Percentiles rank a stretch among this genome's conserved stretches.
Conservation (phyloP, 1,139 yeast genomes). For the Sugiyamaella paludigena region DNA sequence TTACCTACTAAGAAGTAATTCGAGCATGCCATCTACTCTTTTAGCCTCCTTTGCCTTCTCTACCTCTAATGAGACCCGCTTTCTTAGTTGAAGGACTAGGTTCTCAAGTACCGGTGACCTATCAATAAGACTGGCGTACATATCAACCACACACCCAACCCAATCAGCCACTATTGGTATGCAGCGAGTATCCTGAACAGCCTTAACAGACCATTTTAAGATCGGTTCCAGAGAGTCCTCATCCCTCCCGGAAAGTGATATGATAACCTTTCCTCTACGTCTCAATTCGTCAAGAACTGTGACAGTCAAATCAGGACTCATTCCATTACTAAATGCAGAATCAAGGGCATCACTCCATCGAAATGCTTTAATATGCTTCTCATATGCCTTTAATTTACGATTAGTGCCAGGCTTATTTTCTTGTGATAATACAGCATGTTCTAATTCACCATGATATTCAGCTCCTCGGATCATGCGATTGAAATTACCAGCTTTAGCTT, state of each 20-base stretch:
- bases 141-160: constrained; percentile 73
- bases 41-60: constrained; percentile 82
- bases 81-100: constrained; percentile 55
- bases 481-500: constrained; percentile 50
- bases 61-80: constrained; percentile 63
- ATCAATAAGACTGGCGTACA: constrained; percentile 71
- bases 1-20: constrained; percentile 50
- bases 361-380: constrained; percentile 78
- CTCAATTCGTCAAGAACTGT: constrained; percentile 82
- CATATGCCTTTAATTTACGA: constrained; percentile 74
- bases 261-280: constrained; percentile 81
- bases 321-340: constrained; percentile 74
- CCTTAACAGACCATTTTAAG: constrained; percentile 73
- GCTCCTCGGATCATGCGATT: constrained; percentile 86
- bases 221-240: constrained; percentile 83
- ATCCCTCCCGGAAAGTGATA: constrained; percentile 76
- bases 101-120: constrained; percentile 79
- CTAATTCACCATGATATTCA: constrained; percentile 87
- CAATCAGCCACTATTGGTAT: constrained; percentile 78
- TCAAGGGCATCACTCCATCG: constrained; percentile 93
- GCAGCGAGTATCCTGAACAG: constrained; percentile 75
- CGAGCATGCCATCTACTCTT: constrained; percentile 90
- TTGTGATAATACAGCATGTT: constrained; percentile 66
- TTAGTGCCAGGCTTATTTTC: constrained; percentile 40
- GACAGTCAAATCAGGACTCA: constrained; percentile 73